Evolutionary conservation across 768 basidiomycete species (phyloP).

Genomic region (Tricholoma bakamatsutake): DNA sequence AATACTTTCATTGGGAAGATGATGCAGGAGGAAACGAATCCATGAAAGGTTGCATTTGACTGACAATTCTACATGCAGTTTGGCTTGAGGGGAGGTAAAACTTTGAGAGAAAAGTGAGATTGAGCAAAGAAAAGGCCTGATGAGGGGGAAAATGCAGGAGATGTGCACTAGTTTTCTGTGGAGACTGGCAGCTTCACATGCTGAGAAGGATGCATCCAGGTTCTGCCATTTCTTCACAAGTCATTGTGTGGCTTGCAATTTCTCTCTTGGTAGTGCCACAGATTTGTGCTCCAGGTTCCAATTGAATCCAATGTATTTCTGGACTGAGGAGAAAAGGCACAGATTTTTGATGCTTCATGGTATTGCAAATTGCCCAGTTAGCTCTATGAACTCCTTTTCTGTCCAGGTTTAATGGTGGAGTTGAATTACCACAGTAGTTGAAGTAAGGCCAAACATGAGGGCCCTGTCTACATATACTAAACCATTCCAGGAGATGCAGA

Average conservation of each 20-base stretch:
- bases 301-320: background rate
- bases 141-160: too few species aligned
- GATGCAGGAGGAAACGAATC: too few species aligned
- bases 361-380: slow-evolving; percentile 20
- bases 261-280: background rate
- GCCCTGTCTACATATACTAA: slow-evolving; percentile 20
- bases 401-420: slow-evolving; percentile 17
- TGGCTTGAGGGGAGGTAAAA: background rate
- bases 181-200: too few species aligned
- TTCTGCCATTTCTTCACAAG: background rate
- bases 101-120: too few species aligned
- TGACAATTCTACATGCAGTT: background rate
- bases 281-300: background rate
- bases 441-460: too few species aligned
- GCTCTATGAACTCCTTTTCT: slow-evolving; percentile 21
- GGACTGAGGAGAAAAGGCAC: background rate
- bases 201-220: too few species aligned
- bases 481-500: slow-evolving; percentile 27
- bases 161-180: too few species aligned
- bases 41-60: background rate
- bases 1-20: too few species aligned
- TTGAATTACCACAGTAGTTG: slow-evolving; percentile 9
- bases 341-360: slow-evolving; percentile 23
- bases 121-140: too few species aligned
- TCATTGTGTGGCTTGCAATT: background rate